Evolutionary conservation across 768 basidiomycete species (phyloP).

Genomic region (Pleurotus tuber-regium): DNA sequence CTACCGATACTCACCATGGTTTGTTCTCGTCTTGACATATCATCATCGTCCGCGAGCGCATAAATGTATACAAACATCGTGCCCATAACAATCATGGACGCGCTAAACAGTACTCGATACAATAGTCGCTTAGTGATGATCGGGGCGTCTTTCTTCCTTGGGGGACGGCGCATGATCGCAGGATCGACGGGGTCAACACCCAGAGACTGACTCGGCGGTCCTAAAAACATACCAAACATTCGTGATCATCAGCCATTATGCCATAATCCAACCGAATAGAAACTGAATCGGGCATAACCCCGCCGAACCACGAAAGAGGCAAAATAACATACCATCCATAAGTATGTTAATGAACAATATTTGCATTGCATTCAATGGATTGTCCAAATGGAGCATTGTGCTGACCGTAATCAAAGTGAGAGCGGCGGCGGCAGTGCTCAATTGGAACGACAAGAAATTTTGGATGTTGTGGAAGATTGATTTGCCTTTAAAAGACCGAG

Average conservation of each 20-base stretch:
- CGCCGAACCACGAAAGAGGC: too few species aligned
- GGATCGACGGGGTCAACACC: conserved; percentile 97
- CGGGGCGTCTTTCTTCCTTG: conserved; percentile 88
- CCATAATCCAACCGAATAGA: background rate
- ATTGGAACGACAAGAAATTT: conserved; percentile 95
- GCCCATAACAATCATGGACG: conserved; percentile 86
- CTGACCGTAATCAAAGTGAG: conserved; percentile 93
- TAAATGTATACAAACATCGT: conserved; percentile 85
- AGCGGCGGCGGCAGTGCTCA: conserved; percentile 96
- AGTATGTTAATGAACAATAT: conserved; percentile 99
- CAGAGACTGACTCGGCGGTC: conserved; percentile 91
- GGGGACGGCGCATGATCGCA: conserved; percentile 89
- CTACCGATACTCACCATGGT: conserved; percentile 86
- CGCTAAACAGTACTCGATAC: conserved; percentile 86
- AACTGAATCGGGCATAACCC: too few species aligned
- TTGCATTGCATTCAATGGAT: conserved; percentile 97
- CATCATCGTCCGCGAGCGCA: conserved; percentile 73
- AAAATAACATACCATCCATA: conserved; percentile 79
- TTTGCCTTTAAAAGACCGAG: too few species aligned
- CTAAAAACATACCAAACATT: conserved; percentile 34
- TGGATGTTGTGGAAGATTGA: conserved; percentile 99
- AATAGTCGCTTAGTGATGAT: conserved; percentile 77
- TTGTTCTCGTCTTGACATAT: conserved; percentile 84
- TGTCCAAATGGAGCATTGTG: conserved; percentile 85
- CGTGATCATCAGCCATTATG: conserved; percentile 1